Base-by-base conservation (phyloP, 371 early-diverging fungal genomes). In the Dinochytrium kinnereticum region DNA sequence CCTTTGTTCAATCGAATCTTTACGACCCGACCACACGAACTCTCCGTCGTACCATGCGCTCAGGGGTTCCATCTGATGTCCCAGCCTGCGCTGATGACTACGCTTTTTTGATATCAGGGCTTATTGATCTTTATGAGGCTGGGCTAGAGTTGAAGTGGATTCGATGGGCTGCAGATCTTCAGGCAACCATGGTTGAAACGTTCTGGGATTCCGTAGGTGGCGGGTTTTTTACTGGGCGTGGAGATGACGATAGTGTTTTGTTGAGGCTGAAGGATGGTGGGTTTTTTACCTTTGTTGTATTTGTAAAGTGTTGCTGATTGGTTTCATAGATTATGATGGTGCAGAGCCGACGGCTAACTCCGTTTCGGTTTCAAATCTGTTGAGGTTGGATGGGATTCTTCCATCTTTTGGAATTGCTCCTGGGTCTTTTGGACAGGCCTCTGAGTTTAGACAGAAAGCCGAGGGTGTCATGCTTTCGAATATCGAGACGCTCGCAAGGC, bases 11-110 rank as follows among this genome's bases (percentile, higher is more conserved):
- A n/a, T 59, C 65, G 13, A 68, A 87, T 19, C 59, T 90, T 70
- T 88, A 86, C 55, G 70, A 84, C 21, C 26, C 26, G 1, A 75
- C 78, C 2, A 72, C 76, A 2, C 73, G 81, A 19, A 71, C 50
- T 0, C 70, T 91, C 26, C 70, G 78, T 15, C 77, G 91, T 44
- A 85, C 84, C 53, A 88, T 82, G 53, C 76, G 88, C 50, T 80
- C 86, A 38, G 88, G 85, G 31, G 34, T 40, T 0, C 80, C 86
- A 19, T 80, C 86, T 17, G 73, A 78, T 19, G 83, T 88, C 39
- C 80, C 79, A 37, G 91, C 89, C 0, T 89, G 87, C 69, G 72
- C 86, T 51, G 90, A 90, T 66, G 91, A 91, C 64, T 91, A 91
- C 72, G 87, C 87, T 74, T 86, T 81, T 44, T 51, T 74, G 69